phyloP scores from a whole-genome alignment of 192 early-diverging fungal genomes.

The Coemansia nantahalensis region DNA sequence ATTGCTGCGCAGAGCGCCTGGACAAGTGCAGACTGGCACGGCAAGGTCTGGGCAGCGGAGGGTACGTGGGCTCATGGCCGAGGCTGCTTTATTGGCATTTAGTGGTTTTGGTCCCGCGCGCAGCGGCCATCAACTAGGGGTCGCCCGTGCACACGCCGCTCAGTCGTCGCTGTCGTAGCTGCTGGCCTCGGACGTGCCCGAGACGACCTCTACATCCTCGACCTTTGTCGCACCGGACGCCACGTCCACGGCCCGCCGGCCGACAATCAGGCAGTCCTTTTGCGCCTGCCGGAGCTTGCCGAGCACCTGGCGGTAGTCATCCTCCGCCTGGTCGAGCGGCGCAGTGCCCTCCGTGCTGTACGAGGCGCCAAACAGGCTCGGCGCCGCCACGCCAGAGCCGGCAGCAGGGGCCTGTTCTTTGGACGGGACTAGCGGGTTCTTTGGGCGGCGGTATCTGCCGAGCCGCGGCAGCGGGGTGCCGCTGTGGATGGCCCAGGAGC shows the following conservation, averaged over 20 bases:
- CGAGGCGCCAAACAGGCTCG: slow-evolving; percentile 28
- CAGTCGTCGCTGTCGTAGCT: slow-evolving; percentile 26
- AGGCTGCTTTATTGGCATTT: too few species aligned
- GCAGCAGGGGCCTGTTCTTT: slow-evolving; percentile 25
- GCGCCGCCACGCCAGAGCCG: slow-evolving; percentile 15
- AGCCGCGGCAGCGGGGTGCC: slow-evolving; percentile 26
- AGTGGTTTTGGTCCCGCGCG: too few species aligned
- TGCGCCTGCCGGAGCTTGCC: slow-evolving; percentile 23
- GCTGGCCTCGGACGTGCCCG: slow-evolving; percentile 14
- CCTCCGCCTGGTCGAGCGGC: slow-evolving; percentile 41
- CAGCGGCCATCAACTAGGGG: too few species aligned
- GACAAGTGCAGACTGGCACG: too few species aligned
- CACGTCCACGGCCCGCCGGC: slow-evolving; percentile 19
- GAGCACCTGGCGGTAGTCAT: slow-evolving; percentile 36
- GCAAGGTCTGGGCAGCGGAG: too few species aligned
- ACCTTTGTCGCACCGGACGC: slow-evolving; percentile 2
- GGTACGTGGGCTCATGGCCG: too few species aligned
- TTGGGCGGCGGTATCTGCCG: slow-evolving; percentile 9
- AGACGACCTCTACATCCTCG: slow-evolving; percentile 22
- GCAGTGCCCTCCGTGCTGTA: slow-evolving; percentile 45
- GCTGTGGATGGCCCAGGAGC: neutral
- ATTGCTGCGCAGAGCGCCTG: slow-evolving; percentile 48
- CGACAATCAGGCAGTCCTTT: slow-evolving; percentile 17
- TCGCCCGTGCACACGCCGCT: neutral
- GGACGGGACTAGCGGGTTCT: slow-evolving; percentile 36